These are phyloP conservation scores for Aspergillus sp. DNA, from an alignment of 2,329 filamentous ascomycete genomes.

Conservation along the genomic window DNA sequence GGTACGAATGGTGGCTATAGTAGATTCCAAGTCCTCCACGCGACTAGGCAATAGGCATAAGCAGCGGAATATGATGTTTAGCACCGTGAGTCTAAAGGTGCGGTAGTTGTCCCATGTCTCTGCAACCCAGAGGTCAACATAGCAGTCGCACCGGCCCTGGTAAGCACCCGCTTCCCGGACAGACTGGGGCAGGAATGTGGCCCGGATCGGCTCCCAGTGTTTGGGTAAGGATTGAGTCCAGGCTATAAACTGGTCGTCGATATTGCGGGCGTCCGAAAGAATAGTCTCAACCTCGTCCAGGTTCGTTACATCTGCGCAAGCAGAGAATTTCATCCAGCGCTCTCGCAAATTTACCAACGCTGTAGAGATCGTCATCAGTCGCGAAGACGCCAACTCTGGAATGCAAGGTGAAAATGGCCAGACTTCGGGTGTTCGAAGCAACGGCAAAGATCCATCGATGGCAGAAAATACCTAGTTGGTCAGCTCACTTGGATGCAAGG, in stretches of 20 bases:
- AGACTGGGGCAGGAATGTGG: slow-evolving; percentile 24
- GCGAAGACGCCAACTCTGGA: slow-evolving; percentile 16
- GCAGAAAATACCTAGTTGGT: slow-evolving; percentile 24
- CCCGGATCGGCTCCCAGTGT: slow-evolving; percentile 24
- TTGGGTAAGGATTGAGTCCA: slow-evolving; percentile 26
- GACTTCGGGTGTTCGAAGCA: slow-evolving; percentile 22
- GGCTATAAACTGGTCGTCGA: slow-evolving; percentile 23
- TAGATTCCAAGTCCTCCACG: slow-evolving; percentile 4
- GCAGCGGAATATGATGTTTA: slow-evolving; percentile 29
- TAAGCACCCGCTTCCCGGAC: slow-evolving; percentile 28
- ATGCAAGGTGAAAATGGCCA: slow-evolving; percentile 24
- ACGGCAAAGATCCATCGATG: slow-evolving; percentile 17
- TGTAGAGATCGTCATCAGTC: slow-evolving; percentile 22
- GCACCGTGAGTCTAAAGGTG: slow-evolving; percentile 28
- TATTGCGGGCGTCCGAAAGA: slow-evolving; percentile 19
- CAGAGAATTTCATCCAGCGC: slow-evolving; percentile 20
- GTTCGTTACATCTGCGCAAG: not conserved
- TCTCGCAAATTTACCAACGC: slow-evolving; percentile 25
- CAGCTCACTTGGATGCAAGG: not conserved
- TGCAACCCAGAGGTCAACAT: slow-evolving; percentile 29
- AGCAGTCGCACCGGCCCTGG: slow-evolving; percentile 29
- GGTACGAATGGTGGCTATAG: slow-evolving; percentile 10
- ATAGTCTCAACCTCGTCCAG: slow-evolving; percentile 12
- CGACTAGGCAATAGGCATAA: slow-evolving; percentile 17
- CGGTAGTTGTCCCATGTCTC: slow-evolving; percentile 31